Base-by-base conservation (phyloP, 2,329 filamentous ascomycete genomes). In the Plenodomus tracheiphilus region DNA sequence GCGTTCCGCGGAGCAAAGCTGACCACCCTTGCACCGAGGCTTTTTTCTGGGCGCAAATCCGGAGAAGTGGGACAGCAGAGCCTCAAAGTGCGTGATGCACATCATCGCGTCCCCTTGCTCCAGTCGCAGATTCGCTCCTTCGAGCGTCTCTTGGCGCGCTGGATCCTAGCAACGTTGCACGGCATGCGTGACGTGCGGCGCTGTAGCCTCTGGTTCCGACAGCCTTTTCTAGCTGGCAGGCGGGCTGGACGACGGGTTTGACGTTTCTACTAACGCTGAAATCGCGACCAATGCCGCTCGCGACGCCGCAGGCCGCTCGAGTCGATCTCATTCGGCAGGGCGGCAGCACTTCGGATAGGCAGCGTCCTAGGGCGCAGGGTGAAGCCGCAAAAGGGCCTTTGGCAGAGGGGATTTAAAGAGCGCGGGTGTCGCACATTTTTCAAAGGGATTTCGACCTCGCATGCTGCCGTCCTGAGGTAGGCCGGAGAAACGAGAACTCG, bases 351-450 rank as follows among this genome's bases (percentile, higher is more conserved):
- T 65, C 64, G 66, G 62, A 58, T 53, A 43, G 50, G 53, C 45
- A 44, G 41, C 38, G 43, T 41, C 47, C 47, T 44, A 42, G 49
- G 53, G 49, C 54, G 47, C 47, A 43, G 43, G 56, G 50, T 51
- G 58, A 55, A 58, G 57, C 65, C 62, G 66, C 49, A 69, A 60
- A 70, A 66, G 66, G 67, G 61, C 67, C 69, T 69, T 70, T 65
- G 58, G 32, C 19, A 41, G 43, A 47, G 45, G 51, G 53, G 51
- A 65, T 68, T 66, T 69, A 69, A 65, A 54, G 56, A 48, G 51
- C 39, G 37, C 51, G 17, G 50, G 48, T 43, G 58, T 57, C 56
- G 56, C 61, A 52, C 51, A 44, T 45, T 38, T 28, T 37, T 41
- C 41, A 35, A 25, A 21, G 39, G 21, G 40, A 17, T 35, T 41